A percentile compares a stretch with the other conserved stretches of the same genome.
Evolutionary conservation across 768 basidiomycete genomes (phyloP).

Genomic region (Lactarius tabidus): DNA sequence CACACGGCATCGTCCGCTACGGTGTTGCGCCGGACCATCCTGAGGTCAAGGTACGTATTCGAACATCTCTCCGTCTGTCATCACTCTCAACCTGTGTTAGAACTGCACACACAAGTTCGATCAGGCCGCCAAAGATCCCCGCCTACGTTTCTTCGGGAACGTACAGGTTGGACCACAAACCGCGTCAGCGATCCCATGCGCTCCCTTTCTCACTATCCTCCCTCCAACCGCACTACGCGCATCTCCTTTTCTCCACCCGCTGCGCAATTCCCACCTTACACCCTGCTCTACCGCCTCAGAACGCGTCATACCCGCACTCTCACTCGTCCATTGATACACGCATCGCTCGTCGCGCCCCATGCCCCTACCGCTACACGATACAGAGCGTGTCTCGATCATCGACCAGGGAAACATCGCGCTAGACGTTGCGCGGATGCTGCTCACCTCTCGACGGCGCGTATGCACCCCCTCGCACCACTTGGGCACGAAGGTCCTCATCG

Average conservation of each 20-base stretch:
- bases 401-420: slow-evolving; percentile 95
- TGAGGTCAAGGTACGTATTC: slow-evolving; percentile 78
- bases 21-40: slow-evolving; percentile 98
- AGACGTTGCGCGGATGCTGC: slow-evolving; percentile 86
- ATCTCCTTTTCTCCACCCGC: slow-evolving; percentile 84
- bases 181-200: slow-evolving; percentile 46
- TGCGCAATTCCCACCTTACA: slow-evolving; percentile 65
- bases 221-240: slow-evolving; percentile 71
- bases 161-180: slow-evolving; percentile 51
- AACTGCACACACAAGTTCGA: slow-evolving; percentile 98
- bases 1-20: slow-evolving; percentile 91
- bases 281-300: slow-evolving; percentile 45
- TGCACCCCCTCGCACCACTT: too few relatives aligned
- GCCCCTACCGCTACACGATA: slow-evolving; percentile 59
- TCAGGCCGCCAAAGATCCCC: slow-evolving; percentile 65
- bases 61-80: not conserved
- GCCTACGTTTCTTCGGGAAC: slow-evolving; percentile 91
- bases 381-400: slow-evolving; percentile 74
- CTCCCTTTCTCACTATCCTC: slow-evolving; percentile 55
- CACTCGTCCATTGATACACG: slow-evolving; percentile 95
- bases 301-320: slow-evolving; percentile 67
- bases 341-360: slow-evolving; percentile 69
- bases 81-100: slow-evolving; percentile 38
- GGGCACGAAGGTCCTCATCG: too few relatives aligned
- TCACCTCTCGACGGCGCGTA: too few relatives aligned